Evolutionary conservation across 2,329 filamentous ascomycete species (phyloP), one percentile per base, ranked within the genome.

Genomic region (Arthroderma sp.): DNA sequence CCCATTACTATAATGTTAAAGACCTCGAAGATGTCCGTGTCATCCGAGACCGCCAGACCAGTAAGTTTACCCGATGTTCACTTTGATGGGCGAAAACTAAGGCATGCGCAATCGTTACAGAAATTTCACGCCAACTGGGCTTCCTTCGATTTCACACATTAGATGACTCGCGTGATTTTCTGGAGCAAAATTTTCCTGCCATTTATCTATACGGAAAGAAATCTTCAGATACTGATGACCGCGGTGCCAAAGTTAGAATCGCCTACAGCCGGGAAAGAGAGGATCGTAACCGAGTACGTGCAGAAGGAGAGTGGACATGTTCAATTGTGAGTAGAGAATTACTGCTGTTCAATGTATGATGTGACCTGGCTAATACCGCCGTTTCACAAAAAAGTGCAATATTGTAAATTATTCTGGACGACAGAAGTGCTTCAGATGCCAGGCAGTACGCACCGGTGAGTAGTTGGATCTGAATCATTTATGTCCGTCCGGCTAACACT

Each of bases 11-110:
- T 51, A 61, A 68, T 53, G 61, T 74, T 49, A 64, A 70, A 46
- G 66, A 65, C n/a, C 59, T 78, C 48, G 73, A 77, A 53, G 73
- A 76, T 52, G 64, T 77, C 40, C 67, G 73, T 11, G 63, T 78
- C 42, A 78, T 78, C 52, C 71, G 73, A 47, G 74, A 78, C 52
- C 68, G 73, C 45, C 70, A 73, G 48, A 77, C 73, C 15, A 75
- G 74, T 77, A 61, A 50, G 61, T 55, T 11, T 28, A 29, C 27
- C 2, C 28, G 6, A 15, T 22, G 22, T n/a, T 11, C 30, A 34
- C 32, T 29, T 10, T 11, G 4, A 11, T 5, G 32, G 7, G 6
- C 32, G 32, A n/a, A 34, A 6, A 34, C 7, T 7, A n/a, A n/a
- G 7, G 6, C 6, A 34, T n/a, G 32, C 7, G 6, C 5, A 29